Evolutionary conservation across 2,329 filamentous ascomycete species (phyloP).

Genomic region (Meredithiella fracta): DNA sequence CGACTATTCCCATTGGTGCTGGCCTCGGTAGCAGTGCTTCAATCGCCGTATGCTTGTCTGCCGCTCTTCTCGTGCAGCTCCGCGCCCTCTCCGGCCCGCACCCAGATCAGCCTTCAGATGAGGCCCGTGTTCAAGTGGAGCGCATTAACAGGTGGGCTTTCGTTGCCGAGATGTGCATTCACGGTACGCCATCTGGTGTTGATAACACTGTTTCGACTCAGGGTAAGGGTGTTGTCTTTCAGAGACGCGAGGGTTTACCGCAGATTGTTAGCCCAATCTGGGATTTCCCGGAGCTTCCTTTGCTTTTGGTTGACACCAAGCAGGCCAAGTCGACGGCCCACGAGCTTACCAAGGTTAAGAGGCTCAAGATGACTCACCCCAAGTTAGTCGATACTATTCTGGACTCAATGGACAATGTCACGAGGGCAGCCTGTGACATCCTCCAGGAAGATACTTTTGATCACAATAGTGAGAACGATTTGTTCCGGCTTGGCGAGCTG

Average conservation of each 20-base stretch:
- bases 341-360: conserved; percentile 75
- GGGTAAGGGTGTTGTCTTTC: conserved; percentile 86
- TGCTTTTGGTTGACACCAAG: conserved; percentile 78
- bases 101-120: conserved; percentile 72
- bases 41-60: conserved; percentile 73
- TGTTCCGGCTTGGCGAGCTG: conserved; percentile 68
- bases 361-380: conserved; percentile 54
- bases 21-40: conserved; percentile 90
- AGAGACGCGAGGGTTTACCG: conserved; percentile 30
- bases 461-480: conserved; percentile 40
- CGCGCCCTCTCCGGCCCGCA: conserved; percentile 80
- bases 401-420: conserved; percentile 66
- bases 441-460: conserved; percentile 51
- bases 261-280: conserved; percentile 54
- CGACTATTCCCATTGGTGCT: conserved; percentile 82
- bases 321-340: conserved; percentile 70
- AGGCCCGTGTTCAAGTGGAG: conserved; percentile 80
- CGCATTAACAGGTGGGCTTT: conserved; percentile 97
- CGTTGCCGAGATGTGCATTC: conserved; percentile 91
- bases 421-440: conserved; percentile 35
- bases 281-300: conserved; percentile 79
- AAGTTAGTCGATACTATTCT: conserved; percentile 66
- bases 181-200: conserved; percentile 89
- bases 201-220: conserved; percentile 93
- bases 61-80: conserved; percentile 73